Percentiles rank a stretch among this genome's conserved stretches.
phyloP scores from a whole-genome alignment of 805 yeast species.

The Torulaspora quercuum region DNA sequence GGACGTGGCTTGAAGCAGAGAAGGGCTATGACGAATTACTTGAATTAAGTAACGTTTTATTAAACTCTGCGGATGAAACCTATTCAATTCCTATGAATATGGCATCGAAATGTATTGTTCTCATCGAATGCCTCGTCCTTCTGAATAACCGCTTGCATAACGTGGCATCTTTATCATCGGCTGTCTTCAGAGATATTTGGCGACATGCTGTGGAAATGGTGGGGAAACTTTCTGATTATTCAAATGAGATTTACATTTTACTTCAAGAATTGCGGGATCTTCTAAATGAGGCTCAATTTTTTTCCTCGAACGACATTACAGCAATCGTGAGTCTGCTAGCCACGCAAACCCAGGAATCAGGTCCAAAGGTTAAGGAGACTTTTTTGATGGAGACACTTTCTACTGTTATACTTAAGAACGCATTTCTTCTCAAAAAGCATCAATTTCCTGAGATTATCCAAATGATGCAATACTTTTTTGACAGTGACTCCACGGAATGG shows the following conservation, averaged over 20 bases:
- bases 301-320: conserved; percentile 19
- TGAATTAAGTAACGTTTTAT: conserved; percentile 19
- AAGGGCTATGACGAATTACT: conserved; percentile 26
- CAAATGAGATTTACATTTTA: conserved; percentile 27
- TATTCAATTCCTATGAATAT: conserved; percentile 28
- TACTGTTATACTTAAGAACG: conserved; percentile 9
- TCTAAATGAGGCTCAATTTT: conserved; percentile 16
- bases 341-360: conserved; percentile 13
- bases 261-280: conserved; percentile 28
- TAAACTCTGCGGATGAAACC: conserved; percentile 29
- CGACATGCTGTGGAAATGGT: conserved; percentile 18
- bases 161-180: conserved; percentile 11
- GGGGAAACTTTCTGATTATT: conserved; percentile 23
- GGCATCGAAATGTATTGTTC: conserved; percentile 27
- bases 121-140: conserved; percentile 24
- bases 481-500: conserved; percentile 20
- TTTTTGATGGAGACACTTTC: conserved; percentile 23
- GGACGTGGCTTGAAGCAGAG: conserved; percentile 25
- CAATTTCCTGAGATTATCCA: conserved; percentile 28
- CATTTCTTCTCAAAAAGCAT: conserved; percentile 11
- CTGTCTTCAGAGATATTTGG: conserved; percentile 23
- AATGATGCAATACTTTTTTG: conserved; percentile 21
- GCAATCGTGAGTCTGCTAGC: conserved; percentile 21
- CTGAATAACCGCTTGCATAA: conserved; percentile 9
- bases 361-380: conserved; percentile 15